phyloP scores from a whole-genome alignment of 805 yeast species.

The Candida tammaniensis region DNA sequence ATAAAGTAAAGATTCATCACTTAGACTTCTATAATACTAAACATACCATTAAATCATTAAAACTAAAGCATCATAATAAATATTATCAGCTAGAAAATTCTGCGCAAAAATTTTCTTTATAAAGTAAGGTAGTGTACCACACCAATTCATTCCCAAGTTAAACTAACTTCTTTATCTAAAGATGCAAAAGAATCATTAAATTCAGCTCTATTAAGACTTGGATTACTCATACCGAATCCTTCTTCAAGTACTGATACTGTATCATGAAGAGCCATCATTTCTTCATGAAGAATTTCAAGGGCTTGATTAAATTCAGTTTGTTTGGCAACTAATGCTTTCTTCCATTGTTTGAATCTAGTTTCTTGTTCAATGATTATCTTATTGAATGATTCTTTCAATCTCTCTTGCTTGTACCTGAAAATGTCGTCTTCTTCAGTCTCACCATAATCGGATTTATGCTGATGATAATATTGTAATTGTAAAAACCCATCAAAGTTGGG shows the following conservation, averaged over 20 bases:
- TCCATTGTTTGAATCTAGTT: constrained; percentile 60
- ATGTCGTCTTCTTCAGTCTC: constrained; percentile 38
- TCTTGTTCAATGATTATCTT: constrained; percentile 44
- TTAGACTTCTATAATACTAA: background rate
- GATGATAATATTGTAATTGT: constrained; percentile 33
- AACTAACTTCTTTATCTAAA: constrained; percentile 3
- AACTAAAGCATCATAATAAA: too few relatives aligned
- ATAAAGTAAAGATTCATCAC: constrained; percentile 19
- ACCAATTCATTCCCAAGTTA: constrained; percentile 3
- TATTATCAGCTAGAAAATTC: too few relatives aligned
- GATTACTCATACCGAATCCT: constrained; percentile 7
- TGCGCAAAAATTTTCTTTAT: too few relatives aligned
- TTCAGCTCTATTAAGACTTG: constrained; percentile 6
- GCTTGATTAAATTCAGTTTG: constrained; percentile 57
- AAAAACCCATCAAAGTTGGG: constrained; percentile 25
- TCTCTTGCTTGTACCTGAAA: constrained; percentile 42
- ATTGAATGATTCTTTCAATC: constrained; percentile 42
- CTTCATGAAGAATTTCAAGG: constrained; percentile 41
- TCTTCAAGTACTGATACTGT: constrained; percentile 12
- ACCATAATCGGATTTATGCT: background rate
- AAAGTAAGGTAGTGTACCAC: too few relatives aligned
- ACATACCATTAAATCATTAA: constrained; percentile 3
- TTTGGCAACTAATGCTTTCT: constrained; percentile 48
- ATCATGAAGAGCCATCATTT: constrained; percentile 35
- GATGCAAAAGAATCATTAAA: constrained; percentile 4